These are phyloP conservation scores for Suillus decipiens DNA, from an alignment of 768 basidiomycete species.

Conservation along the genomic window DNA sequence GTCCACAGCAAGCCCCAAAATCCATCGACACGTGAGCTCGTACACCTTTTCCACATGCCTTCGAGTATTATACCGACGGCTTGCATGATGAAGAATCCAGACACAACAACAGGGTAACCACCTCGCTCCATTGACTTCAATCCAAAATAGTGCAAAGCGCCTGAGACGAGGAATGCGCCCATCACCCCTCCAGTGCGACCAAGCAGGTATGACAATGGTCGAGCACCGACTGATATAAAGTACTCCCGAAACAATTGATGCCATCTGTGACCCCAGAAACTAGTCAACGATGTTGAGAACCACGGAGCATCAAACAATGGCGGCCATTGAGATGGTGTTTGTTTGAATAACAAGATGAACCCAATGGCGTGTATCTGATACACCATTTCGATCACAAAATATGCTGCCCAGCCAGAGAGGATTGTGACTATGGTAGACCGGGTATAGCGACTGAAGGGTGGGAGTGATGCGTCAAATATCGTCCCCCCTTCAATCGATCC, in stretches of 20 bases:
- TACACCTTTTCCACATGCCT: constrained; percentile 42
- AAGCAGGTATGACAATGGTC: constrained; percentile 41
- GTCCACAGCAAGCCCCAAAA: constrained; percentile 55
- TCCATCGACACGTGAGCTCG: constrained; percentile 51
- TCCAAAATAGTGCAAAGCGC: constrained; percentile 58
- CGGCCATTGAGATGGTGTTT: constrained; percentile 59
- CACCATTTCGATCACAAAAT: constrained; percentile 43
- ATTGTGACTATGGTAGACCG: constrained; percentile 47
- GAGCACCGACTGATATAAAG: constrained; percentile 55
- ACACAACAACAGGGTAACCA: constrained; percentile 41
- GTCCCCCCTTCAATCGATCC: constrained; percentile 34
- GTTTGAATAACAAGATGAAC: constrained; percentile 47
- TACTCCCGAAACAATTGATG: constrained; percentile 64
- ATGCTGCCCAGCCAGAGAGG: constrained; percentile 45
- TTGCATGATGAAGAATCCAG: constrained; percentile 59
- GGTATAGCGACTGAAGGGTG: constrained; percentile 35
- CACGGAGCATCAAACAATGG: constrained; percentile 63
- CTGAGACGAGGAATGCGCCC: constrained; percentile 62
- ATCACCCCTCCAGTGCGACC: constrained; percentile 53
- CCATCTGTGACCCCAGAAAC: constrained; percentile 69
- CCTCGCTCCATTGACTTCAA: constrained; percentile 61
- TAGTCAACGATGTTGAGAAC: constrained; percentile 54
- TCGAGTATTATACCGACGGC: constrained; percentile 56
- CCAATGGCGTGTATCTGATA: constrained; percentile 46
- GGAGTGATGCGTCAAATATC: constrained; percentile 38